Evolutionary conservation across 2,329 filamentous ascomycete species (phyloP).

Genomic region (Triangularia verruculosa): DNA sequence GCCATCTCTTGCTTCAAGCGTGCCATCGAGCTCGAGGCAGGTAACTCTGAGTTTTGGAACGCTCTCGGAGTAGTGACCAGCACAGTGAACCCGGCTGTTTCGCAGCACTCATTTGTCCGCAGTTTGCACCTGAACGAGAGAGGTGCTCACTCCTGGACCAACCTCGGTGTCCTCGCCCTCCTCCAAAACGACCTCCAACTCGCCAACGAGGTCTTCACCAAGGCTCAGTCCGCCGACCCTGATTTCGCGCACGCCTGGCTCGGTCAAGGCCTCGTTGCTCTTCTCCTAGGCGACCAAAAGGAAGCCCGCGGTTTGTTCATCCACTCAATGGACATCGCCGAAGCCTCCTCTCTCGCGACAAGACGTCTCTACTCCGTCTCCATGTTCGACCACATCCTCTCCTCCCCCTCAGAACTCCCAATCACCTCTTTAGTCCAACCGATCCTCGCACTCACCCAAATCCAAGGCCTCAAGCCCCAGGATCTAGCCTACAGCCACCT

Average conservation of each 20-base stretch:
- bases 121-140: constrained; percentile 91
- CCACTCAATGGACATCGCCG: constrained; percentile 90
- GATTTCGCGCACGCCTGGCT: constrained; percentile 93
- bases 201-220: constrained; percentile 86
- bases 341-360: constrained; percentile 68
- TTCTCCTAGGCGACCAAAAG: constrained; percentile 67
- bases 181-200: constrained; percentile 78
- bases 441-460: constrained; percentile 81
- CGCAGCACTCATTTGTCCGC: constrained; percentile 89
- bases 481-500: constrained; percentile 76
- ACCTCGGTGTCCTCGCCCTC: constrained; percentile 82
- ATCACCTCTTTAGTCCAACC: constrained; percentile 73
- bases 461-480: constrained; percentile 66
- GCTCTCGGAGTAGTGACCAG: constrained; percentile 88
- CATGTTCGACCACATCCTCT: constrained; percentile 76
- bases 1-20: constrained; percentile 90
- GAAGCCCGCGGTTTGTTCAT: constrained; percentile 86
- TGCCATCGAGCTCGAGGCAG: constrained; percentile 90
- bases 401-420: constrained; percentile 49
- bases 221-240: constrained; percentile 90
- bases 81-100: constrained; percentile 77
- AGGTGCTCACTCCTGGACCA: constrained; percentile 83
- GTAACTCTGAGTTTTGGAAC: constrained; percentile 97
- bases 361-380: constrained; percentile 78
- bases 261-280: constrained; percentile 82